Evolutionary conservation across 495 filamentous ascomycete genomes (phyloP).

Genomic region (Echria macrotheca): DNA sequence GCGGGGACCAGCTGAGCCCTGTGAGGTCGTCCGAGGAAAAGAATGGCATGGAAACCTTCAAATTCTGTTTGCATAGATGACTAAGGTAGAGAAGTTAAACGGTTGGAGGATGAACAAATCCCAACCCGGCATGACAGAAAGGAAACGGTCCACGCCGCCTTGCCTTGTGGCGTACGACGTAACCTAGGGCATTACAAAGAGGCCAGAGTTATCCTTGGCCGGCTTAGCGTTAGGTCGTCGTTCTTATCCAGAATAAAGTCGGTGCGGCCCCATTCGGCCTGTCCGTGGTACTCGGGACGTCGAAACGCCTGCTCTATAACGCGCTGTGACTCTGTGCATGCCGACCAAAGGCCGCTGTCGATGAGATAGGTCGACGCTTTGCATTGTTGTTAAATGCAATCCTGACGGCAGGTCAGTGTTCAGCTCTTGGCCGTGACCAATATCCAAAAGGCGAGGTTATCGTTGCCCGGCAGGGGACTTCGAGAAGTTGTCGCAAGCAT

Average conservation of each 20-base stretch:
- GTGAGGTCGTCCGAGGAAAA: neutral
- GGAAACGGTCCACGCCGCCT: slow-evolving; percentile 1
- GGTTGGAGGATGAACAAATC: slow-evolving; percentile 4
- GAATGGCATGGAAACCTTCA: neutral
- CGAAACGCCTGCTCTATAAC: neutral
- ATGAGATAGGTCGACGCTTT: neutral
- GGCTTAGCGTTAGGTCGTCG: neutral
- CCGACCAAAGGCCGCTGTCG: slow-evolving; percentile 1
- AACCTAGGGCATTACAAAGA: neutral
- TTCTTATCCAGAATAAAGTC: neutral
- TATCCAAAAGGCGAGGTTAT: neutral
- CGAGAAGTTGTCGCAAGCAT: neutral
- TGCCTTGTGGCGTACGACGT: neutral
- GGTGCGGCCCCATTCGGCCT: neutral
- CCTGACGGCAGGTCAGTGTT: neutral
- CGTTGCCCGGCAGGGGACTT: neutral
- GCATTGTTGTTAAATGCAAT: neutral
- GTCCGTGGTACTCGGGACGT: neutral
- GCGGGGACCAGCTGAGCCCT: neutral
- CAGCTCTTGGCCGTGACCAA: neutral
- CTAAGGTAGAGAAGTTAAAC: slow-evolving; percentile 1
- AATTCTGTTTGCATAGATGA: neutral
- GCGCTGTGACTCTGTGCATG: neutral
- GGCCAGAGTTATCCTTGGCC: neutral
- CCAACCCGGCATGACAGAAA: neutral